phyloP scores from a whole-genome alignment of 805 yeast species.

The Spathaspora girioi region DNA sequence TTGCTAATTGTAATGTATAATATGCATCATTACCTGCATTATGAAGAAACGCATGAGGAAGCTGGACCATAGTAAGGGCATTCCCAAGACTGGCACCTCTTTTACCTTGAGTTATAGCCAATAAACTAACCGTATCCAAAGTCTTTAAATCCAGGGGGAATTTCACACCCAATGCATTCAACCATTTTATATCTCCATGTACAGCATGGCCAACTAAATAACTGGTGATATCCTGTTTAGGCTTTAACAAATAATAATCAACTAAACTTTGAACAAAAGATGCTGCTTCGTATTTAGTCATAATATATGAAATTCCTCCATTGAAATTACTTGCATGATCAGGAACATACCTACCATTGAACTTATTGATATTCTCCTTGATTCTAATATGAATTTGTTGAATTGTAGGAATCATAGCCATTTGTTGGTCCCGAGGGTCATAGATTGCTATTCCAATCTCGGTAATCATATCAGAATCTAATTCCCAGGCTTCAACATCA shows the following conservation, averaged over 20 bases:
- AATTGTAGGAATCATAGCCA: conserved; percentile 36
- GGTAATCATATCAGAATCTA: conserved; percentile 38
- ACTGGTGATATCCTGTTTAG: conserved; percentile 14
- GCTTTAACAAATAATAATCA: conserved; percentile 37
- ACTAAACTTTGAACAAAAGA: conserved; percentile 40
- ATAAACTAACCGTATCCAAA: conserved; percentile 49
- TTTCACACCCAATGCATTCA: conserved; percentile 40
- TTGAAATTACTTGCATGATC: conserved; percentile 50
- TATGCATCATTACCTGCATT: conserved; percentile 73
- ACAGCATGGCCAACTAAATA: conserved; percentile 60
- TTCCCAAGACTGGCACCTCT: conserved; percentile 41
- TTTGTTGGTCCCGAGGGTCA: conserved; percentile 47
- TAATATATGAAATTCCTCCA: conserved; percentile 45
- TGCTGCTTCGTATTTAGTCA: conserved; percentile 34
- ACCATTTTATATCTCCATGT: conserved; percentile 55
- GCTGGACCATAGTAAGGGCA: conserved; percentile 39
- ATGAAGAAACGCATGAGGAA: conserved; percentile 59
- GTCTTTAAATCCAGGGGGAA: conserved; percentile 32
- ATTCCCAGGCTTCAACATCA: conserved; percentile 59
- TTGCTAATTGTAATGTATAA: conserved; percentile 49
- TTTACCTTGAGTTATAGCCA: conserved; percentile 36
- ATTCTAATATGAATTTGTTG: conserved; percentile 42
- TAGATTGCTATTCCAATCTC: conserved; percentile 57
- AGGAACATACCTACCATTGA: conserved; percentile 53
- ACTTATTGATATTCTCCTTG: conserved; percentile 35